Evolutionary conservation across 345 rosid species (phyloP).

Genomic region (Euclidium syriacum): DNA sequence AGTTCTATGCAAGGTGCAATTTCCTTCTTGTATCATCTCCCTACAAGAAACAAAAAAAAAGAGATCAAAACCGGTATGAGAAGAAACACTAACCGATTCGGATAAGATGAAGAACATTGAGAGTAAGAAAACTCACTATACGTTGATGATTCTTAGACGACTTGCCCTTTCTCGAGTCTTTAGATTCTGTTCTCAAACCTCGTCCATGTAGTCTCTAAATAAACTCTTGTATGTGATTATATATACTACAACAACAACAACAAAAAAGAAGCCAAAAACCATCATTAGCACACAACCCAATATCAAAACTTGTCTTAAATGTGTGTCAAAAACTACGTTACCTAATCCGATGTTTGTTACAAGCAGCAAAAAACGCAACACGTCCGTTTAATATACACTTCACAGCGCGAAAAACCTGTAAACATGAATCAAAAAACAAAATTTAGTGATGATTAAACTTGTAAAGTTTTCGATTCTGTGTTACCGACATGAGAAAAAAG

Average conservation of each 20-base stretch:
- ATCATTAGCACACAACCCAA: background rate
- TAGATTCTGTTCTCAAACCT: conserved; percentile 21
- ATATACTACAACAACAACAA: conserved; percentile 45
- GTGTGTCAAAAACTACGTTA: conserved; percentile 10
- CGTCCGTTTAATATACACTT: conserved; percentile 86
- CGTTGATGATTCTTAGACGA: conserved; percentile 12
- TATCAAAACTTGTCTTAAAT: background rate
- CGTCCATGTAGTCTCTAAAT: conserved; percentile 29
- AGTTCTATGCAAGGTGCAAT: conserved; percentile 28
- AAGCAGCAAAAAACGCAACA: conserved; percentile 78
- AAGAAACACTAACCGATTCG: background rate
- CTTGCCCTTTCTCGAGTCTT: conserved; percentile 21
- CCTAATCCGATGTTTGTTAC: conserved; percentile 99
- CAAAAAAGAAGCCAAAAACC: too few relatives aligned
- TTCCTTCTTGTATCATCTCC: conserved; percentile 29
- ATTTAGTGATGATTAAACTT: background rate
- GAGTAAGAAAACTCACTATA: conserved; percentile 38
- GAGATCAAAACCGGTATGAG: conserved; percentile 4
- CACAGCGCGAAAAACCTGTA: conserved; percentile 87
- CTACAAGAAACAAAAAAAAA: conserved; percentile 1
- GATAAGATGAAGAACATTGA: background rate
- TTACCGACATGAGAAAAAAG: conserved; percentile 83
- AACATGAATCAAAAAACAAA: conserved; percentile 10
- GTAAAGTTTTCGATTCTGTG: background rate
- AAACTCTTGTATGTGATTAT: conserved; percentile 46